Conservation (phyloP, 1,139 yeast genomes). For the Diutina siamensis region DNA sequence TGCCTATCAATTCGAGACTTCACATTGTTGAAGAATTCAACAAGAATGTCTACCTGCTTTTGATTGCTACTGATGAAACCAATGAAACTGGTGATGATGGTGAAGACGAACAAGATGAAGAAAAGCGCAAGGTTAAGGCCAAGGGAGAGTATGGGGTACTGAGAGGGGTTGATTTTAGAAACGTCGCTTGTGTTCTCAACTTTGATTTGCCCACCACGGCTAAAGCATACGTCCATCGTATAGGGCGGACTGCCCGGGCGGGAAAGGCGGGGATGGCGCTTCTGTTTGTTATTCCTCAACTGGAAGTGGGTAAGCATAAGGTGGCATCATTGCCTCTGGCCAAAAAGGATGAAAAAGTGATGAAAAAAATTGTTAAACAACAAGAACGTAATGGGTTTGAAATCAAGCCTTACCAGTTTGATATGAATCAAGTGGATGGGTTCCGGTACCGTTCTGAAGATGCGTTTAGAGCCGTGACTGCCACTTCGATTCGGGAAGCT, state of each 20-base stretch:
- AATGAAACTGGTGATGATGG: slow-evolving; percentile 28
- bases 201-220: slow-evolving; percentile 91
- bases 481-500: slow-evolving; percentile 85
- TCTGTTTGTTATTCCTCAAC: slow-evolving; percentile 78
- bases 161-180: slow-evolving; percentile 92
- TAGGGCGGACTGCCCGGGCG: slow-evolving; percentile 97
- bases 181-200: slow-evolving; percentile 92
- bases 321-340: slow-evolving; percentile 62
- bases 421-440: slow-evolving; percentile 86
- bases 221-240: slow-evolving; percentile 82
- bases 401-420: slow-evolving; percentile 76
- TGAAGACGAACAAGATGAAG: slow-evolving; percentile 9
- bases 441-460: slow-evolving; percentile 96
- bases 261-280: slow-evolving; percentile 93
- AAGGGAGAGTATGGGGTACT: slow-evolving; percentile 82
- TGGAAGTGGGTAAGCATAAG: slow-evolving; percentile 84
- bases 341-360: slow-evolving; percentile 76
- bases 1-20: slow-evolving; percentile 85
- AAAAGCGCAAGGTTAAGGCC: slow-evolving; percentile 24
- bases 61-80: slow-evolving; percentile 93
- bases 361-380: slow-evolving; percentile 63
- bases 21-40: slow-evolving; percentile 95
- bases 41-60: slow-evolving; percentile 71
- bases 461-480: slow-evolving; percentile 91
- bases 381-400: slow-evolving; percentile 69